A percentile compares a stretch with the other conserved stretches of the same genome.
Conservation (phyloP, 2,329 filamentous ascomycete genomes). For the Epicoccum nigrum region DNA sequence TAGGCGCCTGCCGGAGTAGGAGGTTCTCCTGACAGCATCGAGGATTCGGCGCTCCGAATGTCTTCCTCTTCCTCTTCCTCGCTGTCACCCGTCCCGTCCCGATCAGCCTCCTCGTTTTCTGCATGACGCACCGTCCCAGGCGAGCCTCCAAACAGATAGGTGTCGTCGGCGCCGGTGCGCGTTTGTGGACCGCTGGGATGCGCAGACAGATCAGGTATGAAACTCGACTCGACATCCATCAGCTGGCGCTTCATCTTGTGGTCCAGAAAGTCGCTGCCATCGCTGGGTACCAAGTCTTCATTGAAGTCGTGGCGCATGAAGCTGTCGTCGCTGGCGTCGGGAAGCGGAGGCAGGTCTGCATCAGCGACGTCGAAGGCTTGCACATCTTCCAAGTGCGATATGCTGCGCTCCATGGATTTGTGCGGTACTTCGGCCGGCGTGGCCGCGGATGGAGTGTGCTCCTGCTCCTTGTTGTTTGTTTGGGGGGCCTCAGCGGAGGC, state of each 20-base stretch:
- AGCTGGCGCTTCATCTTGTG: slow-evolving; percentile 64
- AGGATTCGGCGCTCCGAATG: slow-evolving; percentile 31
- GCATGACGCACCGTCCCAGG: slow-evolving; percentile 36
- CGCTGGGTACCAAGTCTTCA: slow-evolving; percentile 40
- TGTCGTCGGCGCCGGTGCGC: slow-evolving; percentile 52
- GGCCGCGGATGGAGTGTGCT: slow-evolving; percentile 23
- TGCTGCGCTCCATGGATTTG: slow-evolving; percentile 34
- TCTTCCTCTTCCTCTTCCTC: slow-evolving; percentile 18
- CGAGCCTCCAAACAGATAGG: slow-evolving; percentile 53
- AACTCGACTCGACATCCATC: slow-evolving; percentile 69
- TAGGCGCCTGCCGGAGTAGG: slow-evolving; percentile 51
- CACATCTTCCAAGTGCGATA: slow-evolving; percentile 42
- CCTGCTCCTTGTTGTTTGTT: slow-evolving; percentile 28
- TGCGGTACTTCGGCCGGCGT: slow-evolving; percentile 19
- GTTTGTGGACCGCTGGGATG: slow-evolving; percentile 32
- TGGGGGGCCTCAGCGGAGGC: slow-evolving; percentile 33
- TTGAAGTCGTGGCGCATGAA: slow-evolving; percentile 43
- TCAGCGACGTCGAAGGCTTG: slow-evolving; percentile 43
- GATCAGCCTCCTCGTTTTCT: neutral
- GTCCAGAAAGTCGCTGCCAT: slow-evolving; percentile 58
- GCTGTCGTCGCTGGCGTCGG: slow-evolving; percentile 49
- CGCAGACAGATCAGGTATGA: slow-evolving; percentile 61
- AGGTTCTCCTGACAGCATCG: slow-evolving; percentile 39
- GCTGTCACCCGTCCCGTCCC: no score
- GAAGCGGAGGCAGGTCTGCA: slow-evolving; percentile 49